phyloP scores from a whole-genome alignment of 805 yeast genomes.

The Kurtzmaniella cleridarum region DNA sequence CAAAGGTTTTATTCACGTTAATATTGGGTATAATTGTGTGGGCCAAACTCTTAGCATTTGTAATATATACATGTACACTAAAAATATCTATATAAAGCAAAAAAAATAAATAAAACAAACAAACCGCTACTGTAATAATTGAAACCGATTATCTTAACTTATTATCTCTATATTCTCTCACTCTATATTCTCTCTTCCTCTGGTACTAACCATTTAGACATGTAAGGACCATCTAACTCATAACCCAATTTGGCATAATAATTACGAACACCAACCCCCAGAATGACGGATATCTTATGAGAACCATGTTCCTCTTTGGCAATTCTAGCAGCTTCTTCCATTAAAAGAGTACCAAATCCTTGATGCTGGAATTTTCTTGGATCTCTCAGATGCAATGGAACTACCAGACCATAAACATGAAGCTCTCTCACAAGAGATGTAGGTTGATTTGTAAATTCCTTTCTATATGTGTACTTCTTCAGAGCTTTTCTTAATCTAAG shows the following conservation, averaged over 20 bases:
- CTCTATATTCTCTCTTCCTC: conserved; percentile 4
- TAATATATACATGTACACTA: no score
- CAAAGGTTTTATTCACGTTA: not conserved
- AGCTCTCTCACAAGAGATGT: conserved; percentile 95
- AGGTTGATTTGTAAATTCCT: conserved; percentile 77
- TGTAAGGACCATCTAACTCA: conserved; percentile 89
- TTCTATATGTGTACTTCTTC: conserved; percentile 83
- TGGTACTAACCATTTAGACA: conserved; percentile 57
- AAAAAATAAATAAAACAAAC: not conserved
- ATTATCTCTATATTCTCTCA: not conserved
- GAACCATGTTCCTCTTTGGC: conserved; percentile 95
- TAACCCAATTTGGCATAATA: conserved; percentile 92
- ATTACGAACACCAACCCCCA: conserved; percentile 97
- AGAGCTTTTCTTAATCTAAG: conserved; percentile 84
- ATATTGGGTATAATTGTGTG: not conserved
- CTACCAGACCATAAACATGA: conserved; percentile 96
- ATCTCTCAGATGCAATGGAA: conserved; percentile 92
- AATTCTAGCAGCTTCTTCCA: conserved; percentile 98
- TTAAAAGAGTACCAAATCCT: conserved; percentile 93
- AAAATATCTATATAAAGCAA: not conserved
- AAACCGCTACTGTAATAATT: no score
- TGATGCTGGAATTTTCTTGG: conserved; percentile 98
- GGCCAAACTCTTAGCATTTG: no score
- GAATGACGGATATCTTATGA: conserved; percentile 83
- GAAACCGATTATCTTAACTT: no score